Evolutionary conservation across 768 basidiomycete species (phyloP).

Genomic region (Kwoniella europaea): DNA sequence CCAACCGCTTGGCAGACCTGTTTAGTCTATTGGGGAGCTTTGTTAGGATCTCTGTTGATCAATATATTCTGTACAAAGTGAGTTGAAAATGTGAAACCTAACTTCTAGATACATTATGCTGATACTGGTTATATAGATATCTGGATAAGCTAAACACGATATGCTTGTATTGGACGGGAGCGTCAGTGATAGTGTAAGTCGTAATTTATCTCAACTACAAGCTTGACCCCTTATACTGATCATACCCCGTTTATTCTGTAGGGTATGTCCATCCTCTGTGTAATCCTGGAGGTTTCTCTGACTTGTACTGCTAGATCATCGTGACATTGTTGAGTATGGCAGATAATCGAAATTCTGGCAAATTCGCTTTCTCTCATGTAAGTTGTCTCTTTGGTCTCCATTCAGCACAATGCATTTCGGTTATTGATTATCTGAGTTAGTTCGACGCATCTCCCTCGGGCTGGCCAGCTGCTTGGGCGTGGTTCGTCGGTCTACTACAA

Average conservation of each 20-base stretch:
- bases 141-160: conserved; percentile 60
- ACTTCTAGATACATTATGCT: no score
- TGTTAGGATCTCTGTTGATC: conserved; percentile 62
- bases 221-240: background rate
- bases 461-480: conserved; percentile 72
- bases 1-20: conserved; percentile 67
- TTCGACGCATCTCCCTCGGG: conserved; percentile 71
- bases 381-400: conserved; percentile 1
- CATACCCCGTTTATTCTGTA: no score
- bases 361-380: conserved; percentile 64
- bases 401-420: background rate
- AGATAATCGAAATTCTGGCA: conserved; percentile 64
- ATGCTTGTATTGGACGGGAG: conserved; percentile 70
- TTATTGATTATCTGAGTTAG: conserved; percentile 31
- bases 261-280: background rate
- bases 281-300: background rate
- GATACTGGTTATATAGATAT: conserved; percentile 46
- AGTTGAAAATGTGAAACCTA: conserved; percentile 56
- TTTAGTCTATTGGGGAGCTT: conserved; percentile 67
- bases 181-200: conserved; percentile 59
- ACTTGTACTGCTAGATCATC: conserved; percentile 57
- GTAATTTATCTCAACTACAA: background rate
- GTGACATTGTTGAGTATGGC: conserved; percentile 68
- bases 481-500: conserved; percentile 67
- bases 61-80: conserved; percentile 67